These are phyloP conservation scores for Tricholoma furcatifolium DNA, from an alignment of 768 basidiomycete genomes.

Conservation along the genomic window DNA sequence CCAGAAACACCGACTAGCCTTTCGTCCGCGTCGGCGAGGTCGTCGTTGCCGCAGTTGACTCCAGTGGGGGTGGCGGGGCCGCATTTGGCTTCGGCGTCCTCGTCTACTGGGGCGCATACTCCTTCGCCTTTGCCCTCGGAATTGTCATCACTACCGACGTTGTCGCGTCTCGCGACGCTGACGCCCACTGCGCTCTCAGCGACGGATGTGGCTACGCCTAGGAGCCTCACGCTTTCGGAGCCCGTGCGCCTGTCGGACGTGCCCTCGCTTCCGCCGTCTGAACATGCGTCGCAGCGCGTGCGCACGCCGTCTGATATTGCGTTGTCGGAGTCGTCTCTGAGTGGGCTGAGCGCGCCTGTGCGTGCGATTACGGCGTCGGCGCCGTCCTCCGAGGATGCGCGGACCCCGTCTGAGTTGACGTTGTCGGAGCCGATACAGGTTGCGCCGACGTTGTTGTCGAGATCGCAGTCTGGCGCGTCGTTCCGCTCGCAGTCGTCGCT, in stretches of 20 bases:
- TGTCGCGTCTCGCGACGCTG: slow-evolving; percentile 6
- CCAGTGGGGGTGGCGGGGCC: slow-evolving; percentile 38
- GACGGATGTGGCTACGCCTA: slow-evolving; percentile 9
- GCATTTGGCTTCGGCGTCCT: slow-evolving; percentile 27
- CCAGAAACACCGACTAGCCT: slow-evolving; percentile 35
- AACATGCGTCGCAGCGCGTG: slow-evolving; percentile 5
- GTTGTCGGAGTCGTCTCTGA: slow-evolving; percentile 36
- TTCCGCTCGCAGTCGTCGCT: slow-evolving; percentile 45
- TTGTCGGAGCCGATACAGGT: background rate
- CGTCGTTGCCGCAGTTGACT: slow-evolving; percentile 36
- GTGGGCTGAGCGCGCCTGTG: slow-evolving; percentile 1
- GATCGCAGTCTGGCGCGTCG: slow-evolving; percentile 26
- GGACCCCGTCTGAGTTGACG: slow-evolving; percentile 5
- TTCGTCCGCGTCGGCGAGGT: slow-evolving; percentile 26
- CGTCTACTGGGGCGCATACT: slow-evolving; percentile 24
- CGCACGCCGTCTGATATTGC: slow-evolving; percentile 21
- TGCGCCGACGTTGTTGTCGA: slow-evolving; percentile 5
- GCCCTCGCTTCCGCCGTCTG: slow-evolving; percentile 5
- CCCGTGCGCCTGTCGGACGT: background rate
- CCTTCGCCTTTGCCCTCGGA: slow-evolving; percentile 30
- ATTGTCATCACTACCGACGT: background rate
- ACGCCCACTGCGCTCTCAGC: slow-evolving; percentile 6
- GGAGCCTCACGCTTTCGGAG: slow-evolving; percentile 6
- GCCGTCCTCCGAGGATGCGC: background rate
- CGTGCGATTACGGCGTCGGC: slow-evolving; percentile 1